Base-by-base conservation (phyloP, 257 asterid genomes). In the Solanum bukasovii region DNA sequence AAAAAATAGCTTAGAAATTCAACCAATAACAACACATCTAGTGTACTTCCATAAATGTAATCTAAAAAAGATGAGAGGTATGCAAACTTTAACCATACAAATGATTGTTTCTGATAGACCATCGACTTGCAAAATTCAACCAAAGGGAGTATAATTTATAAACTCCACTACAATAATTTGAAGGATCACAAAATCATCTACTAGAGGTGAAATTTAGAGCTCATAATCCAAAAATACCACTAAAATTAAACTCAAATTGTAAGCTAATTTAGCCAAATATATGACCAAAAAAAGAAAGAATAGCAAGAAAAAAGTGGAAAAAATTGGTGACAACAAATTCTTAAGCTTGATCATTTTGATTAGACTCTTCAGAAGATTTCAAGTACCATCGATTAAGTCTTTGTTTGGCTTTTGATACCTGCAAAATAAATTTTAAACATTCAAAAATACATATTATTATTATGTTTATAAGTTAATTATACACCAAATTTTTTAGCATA, bases 321-420 rank as follows among this genome's bases (percentile, higher is more conserved):
- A 68, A 25, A 10, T 13, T 37, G 35, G 8, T 1, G 81, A n/a
- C 27, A 77, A 87, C 31, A 40, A 40, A 13, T 70, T 83, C 89
- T 91, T 89, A 93, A 71, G 92, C 93, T 29, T 27, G 90, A 31
- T 68, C 92, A 56, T 84, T 90, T 40, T 89, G 87, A 42, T 35
- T 70, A 25, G 92, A 40, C 87, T 93, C 98, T 2, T 90, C 94
- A 8, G 97, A 84, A 56, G 96, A 88, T 87, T 90, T 91, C 52
- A 95, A 79, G 91, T 94, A 92, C 93, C 93, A 95, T 72, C 61
- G 88, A 25, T 65, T 59, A 37, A 87, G 86, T 25, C 88, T 46
- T 42, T 44, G 70, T 71, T 86, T 74, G 46, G 88, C 67, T 37
- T 86, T 86, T 20, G 23, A 46, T 61, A 86, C 88, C 88, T 86